Evolutionary conservation across 208 protist species (phyloP).

Genomic region (Acanthamoeba quina): DNA sequence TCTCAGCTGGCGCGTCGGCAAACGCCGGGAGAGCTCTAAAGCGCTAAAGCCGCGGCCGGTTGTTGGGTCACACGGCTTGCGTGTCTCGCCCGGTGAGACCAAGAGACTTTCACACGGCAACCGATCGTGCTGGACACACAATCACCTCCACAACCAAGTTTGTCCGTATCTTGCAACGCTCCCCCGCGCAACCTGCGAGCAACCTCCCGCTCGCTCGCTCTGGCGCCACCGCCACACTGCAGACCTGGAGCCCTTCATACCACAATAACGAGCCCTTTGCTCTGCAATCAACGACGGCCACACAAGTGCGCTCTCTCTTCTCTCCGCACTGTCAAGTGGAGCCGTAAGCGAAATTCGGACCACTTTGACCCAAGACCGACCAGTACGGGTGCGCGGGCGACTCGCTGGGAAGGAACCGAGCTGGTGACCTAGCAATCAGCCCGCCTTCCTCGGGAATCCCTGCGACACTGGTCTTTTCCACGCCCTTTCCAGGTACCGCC

Average conservation of each 20-base stretch:
- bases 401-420: not conserved
- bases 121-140: not conserved
- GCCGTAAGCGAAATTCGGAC: constrained; percentile 15
- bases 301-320: no score
- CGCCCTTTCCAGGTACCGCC: not conserved
- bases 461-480: not conserved
- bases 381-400: not conserved
- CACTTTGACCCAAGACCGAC: not conserved
- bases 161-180: no score
- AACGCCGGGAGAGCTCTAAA: not conserved
- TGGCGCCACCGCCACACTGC: not conserved
- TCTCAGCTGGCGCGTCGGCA: constrained; percentile 22
- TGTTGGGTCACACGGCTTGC: not conserved
- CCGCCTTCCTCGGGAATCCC: constrained; percentile 47
- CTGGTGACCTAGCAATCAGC: constrained; percentile 47
- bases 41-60: no score
- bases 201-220: not conserved
- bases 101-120: not conserved
- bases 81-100: not conserved
- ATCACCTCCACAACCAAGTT: no score
- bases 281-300: no score
- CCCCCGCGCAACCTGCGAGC: not conserved
- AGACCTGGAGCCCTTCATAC: no score
- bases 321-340: not conserved
- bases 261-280: no score